These are phyloP conservation scores for Citrus medica DNA, from an alignment of 345 rosid species.

Conservation along the genomic window DNA sequence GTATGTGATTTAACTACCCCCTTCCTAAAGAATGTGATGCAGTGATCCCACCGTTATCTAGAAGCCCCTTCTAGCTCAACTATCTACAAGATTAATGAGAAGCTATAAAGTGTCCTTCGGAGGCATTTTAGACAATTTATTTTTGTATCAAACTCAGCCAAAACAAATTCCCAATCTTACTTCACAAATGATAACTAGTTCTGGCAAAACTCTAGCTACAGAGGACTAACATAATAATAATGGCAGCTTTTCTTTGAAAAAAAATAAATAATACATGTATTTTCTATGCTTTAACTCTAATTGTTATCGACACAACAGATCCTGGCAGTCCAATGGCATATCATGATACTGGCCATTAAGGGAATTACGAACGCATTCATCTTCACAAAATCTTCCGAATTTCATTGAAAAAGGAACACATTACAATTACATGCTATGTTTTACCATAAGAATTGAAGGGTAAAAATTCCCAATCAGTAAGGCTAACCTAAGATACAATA, in stretches of 20 bases:
- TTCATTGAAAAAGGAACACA: constrained; percentile 21
- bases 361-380: neutral
- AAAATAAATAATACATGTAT: no score
- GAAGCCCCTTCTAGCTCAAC: neutral
- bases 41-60: neutral
- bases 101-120: neutral
- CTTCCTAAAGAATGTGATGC: neutral
- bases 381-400: constrained; percentile 13
- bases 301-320: neutral
- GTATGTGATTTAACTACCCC: neutral
- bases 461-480: constrained; percentile 20
- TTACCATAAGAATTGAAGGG: constrained; percentile 10
- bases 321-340: neutral
- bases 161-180: neutral
- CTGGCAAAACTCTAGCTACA: neutral
- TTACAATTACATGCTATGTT: constrained; percentile 29
- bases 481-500: constrained; percentile 12
- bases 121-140: neutral
- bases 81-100: neutral
- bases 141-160: neutral
- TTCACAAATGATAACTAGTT: neutral
- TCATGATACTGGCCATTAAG: neutral
- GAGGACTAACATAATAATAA: neutral
- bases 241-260: no score
- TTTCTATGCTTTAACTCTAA: neutral